A percentile compares a stretch with the other conserved stretches of the same genome.
Conservation (phyloP, 2,329 filamentous ascomycete genomes). For the Lasiodiplodia sp. region DNA sequence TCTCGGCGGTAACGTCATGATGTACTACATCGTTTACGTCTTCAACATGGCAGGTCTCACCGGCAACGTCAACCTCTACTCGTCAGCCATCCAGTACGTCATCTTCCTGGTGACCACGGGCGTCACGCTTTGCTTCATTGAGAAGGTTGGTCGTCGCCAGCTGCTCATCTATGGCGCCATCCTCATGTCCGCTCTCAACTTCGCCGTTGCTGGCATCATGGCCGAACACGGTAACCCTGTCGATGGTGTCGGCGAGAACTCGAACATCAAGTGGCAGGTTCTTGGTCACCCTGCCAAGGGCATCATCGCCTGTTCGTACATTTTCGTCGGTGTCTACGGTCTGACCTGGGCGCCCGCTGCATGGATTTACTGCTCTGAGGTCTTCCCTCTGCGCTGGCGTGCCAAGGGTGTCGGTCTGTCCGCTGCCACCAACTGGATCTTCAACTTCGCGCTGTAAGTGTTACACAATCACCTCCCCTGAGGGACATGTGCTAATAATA, state of each 20-base stretch:
- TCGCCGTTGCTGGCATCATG: slow-evolving; percentile 66
- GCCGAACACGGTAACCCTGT: slow-evolving; percentile 61
- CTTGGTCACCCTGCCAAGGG: slow-evolving; percentile 59
- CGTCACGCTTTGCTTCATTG: slow-evolving; percentile 67
- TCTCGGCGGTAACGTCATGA: slow-evolving; percentile 42
- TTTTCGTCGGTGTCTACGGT: slow-evolving; percentile 54
- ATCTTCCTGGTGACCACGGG: slow-evolving; percentile 69
- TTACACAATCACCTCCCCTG: no score
- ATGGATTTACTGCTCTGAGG: slow-evolving; percentile 49
- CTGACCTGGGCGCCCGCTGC: slow-evolving; percentile 48
- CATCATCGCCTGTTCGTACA: slow-evolving; percentile 53
- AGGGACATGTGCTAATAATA: background rate
- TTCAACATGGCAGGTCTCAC: slow-evolving; percentile 55
- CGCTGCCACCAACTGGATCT: slow-evolving; percentile 49
- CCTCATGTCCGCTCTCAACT: slow-evolving; percentile 66
- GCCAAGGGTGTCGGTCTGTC: slow-evolving; percentile 51
- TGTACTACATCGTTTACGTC: slow-evolving; percentile 66
- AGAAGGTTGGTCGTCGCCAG: slow-evolving; percentile 65
- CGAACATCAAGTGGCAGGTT: slow-evolving; percentile 35
- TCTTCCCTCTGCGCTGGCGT: slow-evolving; percentile 50
- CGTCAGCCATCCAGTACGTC: slow-evolving; percentile 64
- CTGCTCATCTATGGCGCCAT: slow-evolving; percentile 64
- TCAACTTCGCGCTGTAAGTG: slow-evolving; percentile 46
- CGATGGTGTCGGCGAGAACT: slow-evolving; percentile 53
- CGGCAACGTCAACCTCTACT: slow-evolving; percentile 30